Evolutionary conservation across 768 basidiomycete genomes (phyloP), one percentile per base, ranked within the genome.

Genomic region (Kwoniella botswanensis): DNA sequence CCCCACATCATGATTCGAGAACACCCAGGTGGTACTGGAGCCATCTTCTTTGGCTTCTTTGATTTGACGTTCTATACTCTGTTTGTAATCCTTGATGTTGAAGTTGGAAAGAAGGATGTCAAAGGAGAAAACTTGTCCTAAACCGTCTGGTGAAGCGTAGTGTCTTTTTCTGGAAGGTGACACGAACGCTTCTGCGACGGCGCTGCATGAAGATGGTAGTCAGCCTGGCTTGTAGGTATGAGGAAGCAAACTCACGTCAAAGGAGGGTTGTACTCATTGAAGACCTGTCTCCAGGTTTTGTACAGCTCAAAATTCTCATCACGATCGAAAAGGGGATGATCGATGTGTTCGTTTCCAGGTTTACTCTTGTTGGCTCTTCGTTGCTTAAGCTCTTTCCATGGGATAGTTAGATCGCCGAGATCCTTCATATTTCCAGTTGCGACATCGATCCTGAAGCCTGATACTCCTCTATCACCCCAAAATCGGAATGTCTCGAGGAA

Each of bases 101-200:
- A 65, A 79, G 43, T 70, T 69, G 42, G 65, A 72, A 43, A 76
- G 64, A 54, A 79, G 71, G 56, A 79, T 71, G 65, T 77, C 76
- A 65, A 79, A 79, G 18, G 74, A 74, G 76, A 79, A 79, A 10
- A 72, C 65, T 46, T 79, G 78, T 24, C 78, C 78, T 46, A 79
- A 70, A 55, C 76, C 76, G 2, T 74, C 71, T 1, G 76, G 57
- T 2, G 74, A 73, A 17, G 78, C 78, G 66, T 77, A 79, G 11
- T 65, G 65, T 42, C 70, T 65, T 50, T 77, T 72, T 22, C 76
- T 71, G 41, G 75, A 72, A 1, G 72, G 59, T 10, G 74, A 71
- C 29, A 77, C 76, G 76, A 76, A 79, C 0, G 74, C 67, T 66
- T 79, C 78, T 4, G 78, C 78, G 0, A 79, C 78, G 24, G 78